Evolutionary conservation across 176 grass and related monocot genomes (phyloP).

Genomic region (bread wheat (Triticum aestivum)): DNA sequence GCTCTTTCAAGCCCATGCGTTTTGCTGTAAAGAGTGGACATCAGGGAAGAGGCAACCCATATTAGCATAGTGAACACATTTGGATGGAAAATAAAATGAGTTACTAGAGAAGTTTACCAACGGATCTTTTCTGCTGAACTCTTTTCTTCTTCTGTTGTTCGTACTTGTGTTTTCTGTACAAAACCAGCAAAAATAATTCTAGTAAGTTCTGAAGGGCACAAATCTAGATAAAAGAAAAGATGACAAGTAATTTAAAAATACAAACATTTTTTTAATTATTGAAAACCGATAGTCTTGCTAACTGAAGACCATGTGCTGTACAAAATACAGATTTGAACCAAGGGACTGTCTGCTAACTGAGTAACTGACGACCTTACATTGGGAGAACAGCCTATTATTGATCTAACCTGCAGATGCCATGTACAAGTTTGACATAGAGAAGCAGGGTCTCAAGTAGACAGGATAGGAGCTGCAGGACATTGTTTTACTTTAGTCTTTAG

Average conservation of each 20-base stretch:
- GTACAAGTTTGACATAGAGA: not conserved
- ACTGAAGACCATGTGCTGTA: not conserved
- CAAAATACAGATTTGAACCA: not conserved
- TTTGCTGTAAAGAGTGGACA: conserved; percentile 54
- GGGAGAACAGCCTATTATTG: not conserved
- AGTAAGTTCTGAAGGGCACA: conserved; percentile 3
- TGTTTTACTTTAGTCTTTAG: not conserved
- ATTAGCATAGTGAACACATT: not conserved
- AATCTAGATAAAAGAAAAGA: not conserved
- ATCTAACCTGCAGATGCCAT: not conserved
- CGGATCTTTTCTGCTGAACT: conserved; percentile 88
- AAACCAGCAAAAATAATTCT: conserved; percentile 33
- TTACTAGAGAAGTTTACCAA: conserved; percentile 37
- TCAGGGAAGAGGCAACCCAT: not conserved
- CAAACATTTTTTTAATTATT: not conserved
- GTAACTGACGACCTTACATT: not conserved
- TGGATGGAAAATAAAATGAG: not conserved
- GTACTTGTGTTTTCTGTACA: conserved; percentile 85
- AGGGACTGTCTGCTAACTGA: not conserved
- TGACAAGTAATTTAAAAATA: not conserved
- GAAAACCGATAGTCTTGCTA: not conserved
- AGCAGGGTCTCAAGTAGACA: not conserved
- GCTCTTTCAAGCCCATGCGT: conserved; percentile 72
- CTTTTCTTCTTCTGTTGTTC: conserved; percentile 96
- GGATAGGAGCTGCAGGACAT: not conserved